Base-by-base conservation (phyloP, 495 filamentous ascomycete species). In the Coniosporium apollinis region DNA sequence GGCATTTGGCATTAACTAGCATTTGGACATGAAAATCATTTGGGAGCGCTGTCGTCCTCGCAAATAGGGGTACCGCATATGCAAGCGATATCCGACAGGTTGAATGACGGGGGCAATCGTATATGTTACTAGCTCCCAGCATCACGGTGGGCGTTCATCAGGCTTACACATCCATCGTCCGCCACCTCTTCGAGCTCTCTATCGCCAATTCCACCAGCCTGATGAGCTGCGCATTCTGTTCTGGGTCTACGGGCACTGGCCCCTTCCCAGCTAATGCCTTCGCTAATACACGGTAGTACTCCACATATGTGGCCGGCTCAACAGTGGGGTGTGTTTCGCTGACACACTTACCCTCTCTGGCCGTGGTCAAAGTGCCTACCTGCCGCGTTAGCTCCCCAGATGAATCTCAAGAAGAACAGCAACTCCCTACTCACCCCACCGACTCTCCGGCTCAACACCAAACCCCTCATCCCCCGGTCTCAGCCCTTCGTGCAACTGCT, bases 251-350 rank as follows among this genome's bases (percentile, higher is more conserved):
- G 2, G 79, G 80, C 11, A 82, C 61, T 4, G 70, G 63, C 15
- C 71, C 72, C 14, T 56, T 48, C 14, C 66, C 69, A 15, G 53
- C 56, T 13, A 89, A 59, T 22, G 80, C 77, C 28, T 72, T 62
- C 1, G 65, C 79, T 44, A 89, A 66, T 42, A 70, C 60, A 39
- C 66, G 61, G 58, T 87, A 93, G 49, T 83, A 76, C 52, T 70
- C 71, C 5, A 60, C 56, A 54, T 82, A 92, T 6, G 79, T 85
- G 26, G 68, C 64, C 2, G 79, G 76, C 49, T 73, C 61, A 0
- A 79, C 63, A 10, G 73, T 84, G 11, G 71, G 70, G 18, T 57
- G 62, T 1, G 59, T 50, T 25, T 60, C 55, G 28, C 38, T 42
- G 7, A 54, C 48, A 32, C 49, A 42, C 35, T 41, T 43, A 13